Base-by-base conservation (phyloP, 176 grass and related monocot genomes). In the Juncus effusus region DNA sequence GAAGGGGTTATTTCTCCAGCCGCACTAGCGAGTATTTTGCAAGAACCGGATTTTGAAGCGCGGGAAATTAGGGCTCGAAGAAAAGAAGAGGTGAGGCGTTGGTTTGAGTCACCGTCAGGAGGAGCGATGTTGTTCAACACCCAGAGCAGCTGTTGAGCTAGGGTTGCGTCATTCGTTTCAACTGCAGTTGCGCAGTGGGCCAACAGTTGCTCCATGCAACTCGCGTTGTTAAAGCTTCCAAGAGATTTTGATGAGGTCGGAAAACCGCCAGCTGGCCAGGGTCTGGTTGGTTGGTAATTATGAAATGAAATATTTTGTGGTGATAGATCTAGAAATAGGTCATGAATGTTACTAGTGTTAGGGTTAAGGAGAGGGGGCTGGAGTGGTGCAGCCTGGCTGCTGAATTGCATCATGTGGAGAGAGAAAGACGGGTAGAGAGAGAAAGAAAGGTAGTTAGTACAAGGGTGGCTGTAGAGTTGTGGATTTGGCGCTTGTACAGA, bases 101-200 rank as follows among this genome's bases (percentile, higher is more conserved):
- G 95, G 69, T 84, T 94, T 51, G 89, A 90, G 70, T 99, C 95
- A 0, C 95, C 95, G 2, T 99, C 95, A 1, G 89, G 78, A 0
- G 89, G 86, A 2, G 95, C 95, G 72, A 99, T 99, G 86, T 99
- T 99, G 83, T 99, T 89, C 49, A 99, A 88, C 12, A 99, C 95
- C 95, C 95, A 99, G 13, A 99, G 76, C 61, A 99, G 82, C 79
- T 99, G 95, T 65, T 99, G 95, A 49, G 95, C 85, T 4, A 99
- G 86, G 56, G 95, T 99, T 28, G 88, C 95, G 61, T 99, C 95
- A 73, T 99, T 99, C 49, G 78, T 73, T 78, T 99, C 95, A 70
- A 99, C 86, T 62, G 95, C 89, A 74, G 81, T 94, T 75, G 95
- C 95, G 77, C 95, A 99, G 86, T 99, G 89, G 64, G 86, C 89